These are phyloP conservation scores for Hexamita inflata DNA, from an alignment of 208 protist species.

Conservation along the genomic window DNA sequence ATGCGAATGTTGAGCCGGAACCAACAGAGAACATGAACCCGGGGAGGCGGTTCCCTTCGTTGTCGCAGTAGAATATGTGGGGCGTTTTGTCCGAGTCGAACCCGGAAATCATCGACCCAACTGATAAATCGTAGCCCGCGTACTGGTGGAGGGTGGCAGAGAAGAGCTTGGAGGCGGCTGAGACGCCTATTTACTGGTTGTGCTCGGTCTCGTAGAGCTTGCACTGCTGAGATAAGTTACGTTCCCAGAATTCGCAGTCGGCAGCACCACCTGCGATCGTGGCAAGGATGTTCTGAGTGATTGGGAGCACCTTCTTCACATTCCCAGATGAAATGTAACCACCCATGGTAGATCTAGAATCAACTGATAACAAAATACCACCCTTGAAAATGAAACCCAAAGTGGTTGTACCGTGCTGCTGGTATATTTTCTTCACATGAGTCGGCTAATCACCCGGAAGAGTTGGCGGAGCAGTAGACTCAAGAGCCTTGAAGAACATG, in stretches of 20 bases:
- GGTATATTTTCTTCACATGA: not conserved
- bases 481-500: too few species aligned
- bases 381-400: conserved; percentile 87
- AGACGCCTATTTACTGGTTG: conserved; percentile 82
- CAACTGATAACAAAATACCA: conserved; percentile 93
- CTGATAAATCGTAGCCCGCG: conserved; percentile 80
- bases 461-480: too few species aligned
- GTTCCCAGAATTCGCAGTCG: conserved; percentile 98
- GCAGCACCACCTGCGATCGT: conserved; percentile 98
- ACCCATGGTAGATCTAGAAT: conserved; percentile 91
- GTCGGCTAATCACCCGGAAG: not conserved
- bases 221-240: conserved; percentile 78
- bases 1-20: conserved; percentile 96
- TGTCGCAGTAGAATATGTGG: conserved; percentile 95
- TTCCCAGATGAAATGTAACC: conserved; percentile 91
- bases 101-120: conserved; percentile 63
- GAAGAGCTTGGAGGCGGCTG: conserved; percentile 95
- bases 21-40: conserved; percentile 79
- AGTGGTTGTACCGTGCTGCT: conserved; percentile 86
- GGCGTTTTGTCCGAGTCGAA: conserved; percentile 62
- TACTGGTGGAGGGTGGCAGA: conserved; percentile 94
- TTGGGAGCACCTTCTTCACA: conserved; percentile 98
- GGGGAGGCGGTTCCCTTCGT: conserved; percentile 88
- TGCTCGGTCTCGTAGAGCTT: conserved; percentile 75
- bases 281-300: conserved; percentile 92